Conservation (phyloP, 2,329 filamentous ascomycete genomes). For the Purpureocillium lavendulum region DNA sequence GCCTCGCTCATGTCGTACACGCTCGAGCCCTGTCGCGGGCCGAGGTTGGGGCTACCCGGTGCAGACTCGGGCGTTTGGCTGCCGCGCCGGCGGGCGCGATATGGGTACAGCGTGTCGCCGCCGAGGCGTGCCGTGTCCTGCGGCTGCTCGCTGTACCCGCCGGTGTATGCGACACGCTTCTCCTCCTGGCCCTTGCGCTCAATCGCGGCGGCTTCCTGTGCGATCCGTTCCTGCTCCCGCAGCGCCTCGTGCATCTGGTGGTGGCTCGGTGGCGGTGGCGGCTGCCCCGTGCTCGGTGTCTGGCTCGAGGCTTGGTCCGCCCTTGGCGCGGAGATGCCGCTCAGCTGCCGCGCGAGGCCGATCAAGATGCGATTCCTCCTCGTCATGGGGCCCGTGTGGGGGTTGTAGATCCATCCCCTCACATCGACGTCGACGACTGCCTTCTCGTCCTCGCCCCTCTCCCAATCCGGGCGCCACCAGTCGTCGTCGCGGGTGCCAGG, state of each 20-base stretch:
- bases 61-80: slow-evolving; percentile 28
- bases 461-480: slow-evolving; percentile 73
- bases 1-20: slow-evolving; percentile 59
- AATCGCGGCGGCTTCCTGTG: slow-evolving; percentile 68
- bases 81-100: slow-evolving; percentile 17
- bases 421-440: slow-evolving; percentile 92
- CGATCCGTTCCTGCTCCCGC: slow-evolving; percentile 57
- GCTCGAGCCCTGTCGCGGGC: slow-evolving; percentile 25
- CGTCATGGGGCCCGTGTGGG: slow-evolving; percentile 75
- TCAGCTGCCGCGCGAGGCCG: slow-evolving; percentile 77
- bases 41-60: slow-evolving; percentile 34
- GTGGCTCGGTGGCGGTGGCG: slow-evolving; percentile 9
- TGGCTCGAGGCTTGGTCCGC: slow-evolving; percentile 23
- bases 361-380: slow-evolving; percentile 81
- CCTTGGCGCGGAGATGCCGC: slow-evolving; percentile 69
- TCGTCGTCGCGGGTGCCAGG: slow-evolving; percentile 52
- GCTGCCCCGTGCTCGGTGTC: no score
- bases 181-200: slow-evolving; percentile 64
- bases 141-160: slow-evolving; percentile 64
- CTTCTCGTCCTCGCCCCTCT: slow-evolving; percentile 69
- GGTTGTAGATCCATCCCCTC: slow-evolving; percentile 88
- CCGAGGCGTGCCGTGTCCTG: slow-evolving; percentile 31
- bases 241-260: slow-evolving; percentile 32
- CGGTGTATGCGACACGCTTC: slow-evolving; percentile 59
- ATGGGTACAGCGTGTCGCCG: slow-evolving; percentile 19